Percentiles rank a stretch among this genome's conserved stretches.
Evolutionary conservation across 176 grass and related monocot genomes (phyloP).

Genomic region (Tillandsia leiboldiana): DNA sequence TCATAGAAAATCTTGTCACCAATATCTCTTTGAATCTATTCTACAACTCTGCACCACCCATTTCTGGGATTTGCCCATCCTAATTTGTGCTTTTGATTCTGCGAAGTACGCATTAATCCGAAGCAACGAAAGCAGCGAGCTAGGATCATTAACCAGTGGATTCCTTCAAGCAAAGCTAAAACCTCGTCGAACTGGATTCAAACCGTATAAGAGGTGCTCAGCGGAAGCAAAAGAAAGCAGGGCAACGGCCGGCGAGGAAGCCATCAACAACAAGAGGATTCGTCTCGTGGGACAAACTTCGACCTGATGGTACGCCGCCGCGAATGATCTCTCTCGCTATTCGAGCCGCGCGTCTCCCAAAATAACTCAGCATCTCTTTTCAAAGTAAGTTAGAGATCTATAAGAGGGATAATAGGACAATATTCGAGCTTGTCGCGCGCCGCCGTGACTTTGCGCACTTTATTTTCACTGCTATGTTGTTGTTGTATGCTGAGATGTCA

Average conservation of each 20-base stretch:
- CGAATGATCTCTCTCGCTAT: not conserved
- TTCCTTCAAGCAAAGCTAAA: slow-evolving; percentile 44
- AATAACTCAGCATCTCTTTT: too few species aligned
- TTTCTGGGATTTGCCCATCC: not conserved
- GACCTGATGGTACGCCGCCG: slow-evolving; percentile 9
- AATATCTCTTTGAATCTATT: too few species aligned
- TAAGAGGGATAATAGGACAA: too few species aligned
- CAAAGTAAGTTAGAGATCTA: too few species aligned
- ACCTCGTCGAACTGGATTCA: slow-evolving; percentile 68
- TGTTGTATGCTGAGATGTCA: too few species aligned
- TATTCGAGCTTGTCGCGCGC: too few species aligned
- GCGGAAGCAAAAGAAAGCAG: slow-evolving; percentile 72
- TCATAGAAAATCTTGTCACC: too few species aligned
- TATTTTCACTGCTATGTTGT: too few species aligned
- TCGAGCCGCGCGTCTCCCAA: too few species aligned
- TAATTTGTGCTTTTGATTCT: not conserved
- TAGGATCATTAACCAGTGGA: slow-evolving; percentile 24
- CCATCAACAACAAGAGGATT: slow-evolving; percentile 55
- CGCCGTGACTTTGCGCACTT: too few species aligned
- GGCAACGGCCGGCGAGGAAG: slow-evolving; percentile 36
- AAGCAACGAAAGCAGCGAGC: slow-evolving; percentile 11
- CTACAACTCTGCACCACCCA: too few species aligned
- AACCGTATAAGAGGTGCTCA: slow-evolving; percentile 90
- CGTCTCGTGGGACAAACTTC: slow-evolving; percentile 68
- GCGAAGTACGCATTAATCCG: slow-evolving; percentile 1